Evolutionary conservation across 176 grass and related monocot genomes (phyloP).

Genomic region (Oryza meridionalis): DNA sequence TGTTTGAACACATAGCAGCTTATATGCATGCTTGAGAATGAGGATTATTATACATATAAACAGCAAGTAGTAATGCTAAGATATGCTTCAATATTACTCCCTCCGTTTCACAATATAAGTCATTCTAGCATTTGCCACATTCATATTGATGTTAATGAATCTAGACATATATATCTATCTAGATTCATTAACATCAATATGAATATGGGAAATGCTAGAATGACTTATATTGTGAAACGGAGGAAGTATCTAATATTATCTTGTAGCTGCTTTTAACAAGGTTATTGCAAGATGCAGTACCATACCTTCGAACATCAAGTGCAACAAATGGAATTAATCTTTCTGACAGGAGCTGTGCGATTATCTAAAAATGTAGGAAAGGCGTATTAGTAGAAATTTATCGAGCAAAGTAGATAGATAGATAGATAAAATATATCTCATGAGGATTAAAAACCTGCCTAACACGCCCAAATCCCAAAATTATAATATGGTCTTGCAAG

Average conservation of each 20-base stretch:
- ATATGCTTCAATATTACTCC: constrained; percentile 17
- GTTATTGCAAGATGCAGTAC: constrained; percentile 32
- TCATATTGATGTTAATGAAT: no score
- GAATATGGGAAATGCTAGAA: no score
- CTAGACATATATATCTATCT: no score
- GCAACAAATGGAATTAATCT: constrained; percentile 98
- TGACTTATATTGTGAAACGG: no score
- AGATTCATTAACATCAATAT: no score
- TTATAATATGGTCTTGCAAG: constrained; percentile 98
- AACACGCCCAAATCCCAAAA: constrained; percentile 98
- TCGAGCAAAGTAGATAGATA: constrained; percentile 11
- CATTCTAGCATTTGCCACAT: no score
- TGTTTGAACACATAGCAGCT: neutral
- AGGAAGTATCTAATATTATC: no score
- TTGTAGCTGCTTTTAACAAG: neutral
- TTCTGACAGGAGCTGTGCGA: constrained; percentile 96
- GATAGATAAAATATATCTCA: neutral
- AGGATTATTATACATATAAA: neutral
- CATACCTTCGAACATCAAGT: constrained; percentile 91
- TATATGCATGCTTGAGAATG: constrained; percentile 8
- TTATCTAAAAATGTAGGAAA: constrained; percentile 63
- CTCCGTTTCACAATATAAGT: no score
- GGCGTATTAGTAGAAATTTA: constrained; percentile 15
- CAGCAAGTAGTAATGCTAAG: neutral
- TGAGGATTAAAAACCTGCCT: constrained; percentile 72